phyloP scores from a whole-genome alignment of 164 flowering plant genomes.

The Piper betle region DNA sequence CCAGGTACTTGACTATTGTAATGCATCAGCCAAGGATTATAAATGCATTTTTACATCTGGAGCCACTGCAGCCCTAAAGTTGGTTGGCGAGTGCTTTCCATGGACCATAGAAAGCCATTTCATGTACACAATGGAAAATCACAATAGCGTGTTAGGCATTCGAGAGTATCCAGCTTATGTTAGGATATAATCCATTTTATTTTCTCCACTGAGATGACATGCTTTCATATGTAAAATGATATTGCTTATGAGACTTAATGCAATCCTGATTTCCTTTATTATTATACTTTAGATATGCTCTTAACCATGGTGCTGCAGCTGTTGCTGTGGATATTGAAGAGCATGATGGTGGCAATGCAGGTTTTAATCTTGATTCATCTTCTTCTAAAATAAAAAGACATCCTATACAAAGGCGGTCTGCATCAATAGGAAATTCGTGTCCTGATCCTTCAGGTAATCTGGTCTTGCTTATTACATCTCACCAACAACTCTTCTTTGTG shows the following conservation, averaged over 20 bases:
- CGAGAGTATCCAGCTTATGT: constrained; percentile 74
- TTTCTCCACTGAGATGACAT: no score
- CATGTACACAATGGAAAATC: constrained; percentile 91
- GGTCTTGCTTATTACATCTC: neutral
- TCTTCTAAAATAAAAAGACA: constrained; percentile 27
- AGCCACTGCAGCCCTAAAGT: constrained; percentile 82
- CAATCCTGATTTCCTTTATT: constrained; percentile 14
- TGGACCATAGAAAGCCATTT: constrained; percentile 69
- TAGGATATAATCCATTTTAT: neutral
- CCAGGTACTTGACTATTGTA: constrained; percentile 71
- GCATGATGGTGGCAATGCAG: constrained; percentile 9
- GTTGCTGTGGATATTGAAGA: constrained; percentile 69
- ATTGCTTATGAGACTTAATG: neutral
- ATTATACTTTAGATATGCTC: constrained; percentile 54
- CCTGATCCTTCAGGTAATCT: constrained; percentile 20
- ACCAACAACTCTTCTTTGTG: neutral
- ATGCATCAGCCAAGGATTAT: constrained; percentile 77
- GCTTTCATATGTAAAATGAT: no score
- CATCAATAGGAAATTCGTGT: constrained; percentile 11
- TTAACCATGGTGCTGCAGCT: constrained; percentile 61
- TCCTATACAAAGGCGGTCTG: constrained; percentile 42
- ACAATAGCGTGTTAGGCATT: constrained; percentile 94
- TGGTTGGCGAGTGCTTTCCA: constrained; percentile 91
- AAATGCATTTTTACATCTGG: constrained; percentile 94
- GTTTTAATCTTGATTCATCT: constrained; percentile 7